Evolutionary conservation across 1,139 yeast species (phyloP).

Genomic region (Protomyces lactucae-debilis): DNA sequence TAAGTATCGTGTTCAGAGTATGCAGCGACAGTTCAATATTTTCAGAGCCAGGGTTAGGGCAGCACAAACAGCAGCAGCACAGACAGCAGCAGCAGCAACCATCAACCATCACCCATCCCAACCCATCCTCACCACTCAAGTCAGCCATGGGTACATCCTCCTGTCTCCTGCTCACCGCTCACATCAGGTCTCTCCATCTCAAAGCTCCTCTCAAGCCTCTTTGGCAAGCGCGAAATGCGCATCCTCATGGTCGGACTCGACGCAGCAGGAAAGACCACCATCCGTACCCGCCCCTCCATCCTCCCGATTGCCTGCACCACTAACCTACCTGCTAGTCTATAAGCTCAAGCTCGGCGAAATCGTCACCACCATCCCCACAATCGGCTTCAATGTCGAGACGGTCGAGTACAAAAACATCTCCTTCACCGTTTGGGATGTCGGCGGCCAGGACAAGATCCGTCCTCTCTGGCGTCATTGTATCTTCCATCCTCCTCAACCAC

Average conservation of each 20-base stretch:
- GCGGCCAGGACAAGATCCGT: slow-evolving; percentile 95
- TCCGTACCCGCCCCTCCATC: slow-evolving; percentile 41
- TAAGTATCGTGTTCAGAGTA: too few species aligned
- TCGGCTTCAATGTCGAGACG: slow-evolving; percentile 86
- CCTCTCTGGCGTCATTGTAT: slow-evolving; percentile 84
- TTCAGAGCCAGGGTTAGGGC: neutral
- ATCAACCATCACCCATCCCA: too few species aligned
- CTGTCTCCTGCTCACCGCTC: neutral
- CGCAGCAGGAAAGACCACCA: slow-evolving; percentile 48
- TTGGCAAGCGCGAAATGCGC: slow-evolving; percentile 62
- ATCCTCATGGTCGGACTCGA: slow-evolving; percentile 84
- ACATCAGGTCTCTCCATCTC: slow-evolving; percentile 69
- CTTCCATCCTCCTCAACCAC: neutral
- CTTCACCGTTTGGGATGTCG: slow-evolving; percentile 95
- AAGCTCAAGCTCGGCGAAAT: slow-evolving; percentile 71
- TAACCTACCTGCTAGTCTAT: neutral
- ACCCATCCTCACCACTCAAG: neutral
- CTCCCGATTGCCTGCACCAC: neutral
- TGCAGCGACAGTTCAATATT: too few species aligned
- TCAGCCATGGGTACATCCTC: neutral
- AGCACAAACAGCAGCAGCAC: neutral
- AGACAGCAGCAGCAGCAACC: neutral
- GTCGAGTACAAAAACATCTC: slow-evolving; percentile 88
- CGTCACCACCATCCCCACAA: slow-evolving; percentile 88
- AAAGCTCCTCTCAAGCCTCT: slow-evolving; percentile 77